These are phyloP conservation scores for Alternaria sp. DNA, from an alignment of 2,329 filamentous ascomycete genomes.

Conservation along the genomic window DNA sequence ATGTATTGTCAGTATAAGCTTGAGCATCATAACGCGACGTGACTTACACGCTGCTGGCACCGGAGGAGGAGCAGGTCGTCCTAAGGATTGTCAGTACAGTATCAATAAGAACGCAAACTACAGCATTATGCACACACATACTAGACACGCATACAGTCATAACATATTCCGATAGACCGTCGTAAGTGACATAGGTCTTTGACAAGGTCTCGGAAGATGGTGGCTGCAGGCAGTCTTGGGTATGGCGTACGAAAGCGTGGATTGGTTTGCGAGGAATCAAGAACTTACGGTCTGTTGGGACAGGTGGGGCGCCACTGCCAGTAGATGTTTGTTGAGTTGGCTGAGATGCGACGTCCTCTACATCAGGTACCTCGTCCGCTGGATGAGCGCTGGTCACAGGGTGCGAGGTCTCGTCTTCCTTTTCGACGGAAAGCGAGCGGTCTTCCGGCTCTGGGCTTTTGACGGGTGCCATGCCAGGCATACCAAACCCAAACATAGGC, in stretches of 20 bases:
- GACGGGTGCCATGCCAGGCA: conserved; percentile 75
- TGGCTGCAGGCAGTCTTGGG: conserved; percentile 35
- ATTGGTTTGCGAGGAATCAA: conserved; percentile 50
- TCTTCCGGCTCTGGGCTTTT: conserved; percentile 59
- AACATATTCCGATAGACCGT: conserved; percentile 47
- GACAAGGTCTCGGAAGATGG: conserved; percentile 41
- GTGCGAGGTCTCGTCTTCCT: conserved; percentile 59
- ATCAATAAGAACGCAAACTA: neutral
- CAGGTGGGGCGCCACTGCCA: conserved; percentile 52
- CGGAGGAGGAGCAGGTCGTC: conserved; percentile 52
- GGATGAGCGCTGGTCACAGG: conserved; percentile 54
- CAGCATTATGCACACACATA: conserved; percentile 38
- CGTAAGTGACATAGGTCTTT: conserved; percentile 46
- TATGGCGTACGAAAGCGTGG: conserved; percentile 24
- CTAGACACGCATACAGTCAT: conserved; percentile 52
- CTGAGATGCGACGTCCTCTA: conserved; percentile 62
- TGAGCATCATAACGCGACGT: neutral
- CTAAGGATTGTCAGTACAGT: conserved; percentile 44
- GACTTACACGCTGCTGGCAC: conserved; percentile 49
- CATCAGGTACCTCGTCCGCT: conserved; percentile 61
- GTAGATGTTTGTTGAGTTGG: conserved; percentile 53
- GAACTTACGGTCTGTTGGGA: conserved; percentile 62
- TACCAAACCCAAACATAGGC: conserved; percentile 67
- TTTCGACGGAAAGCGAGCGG: conserved; percentile 57
- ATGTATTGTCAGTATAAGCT: conserved; percentile 1